Percentiles rank a stretch among this genome's conserved stretches.
phyloP scores from a whole-genome alignment of 257 asterid species.

The Primulina eburnea region DNA sequence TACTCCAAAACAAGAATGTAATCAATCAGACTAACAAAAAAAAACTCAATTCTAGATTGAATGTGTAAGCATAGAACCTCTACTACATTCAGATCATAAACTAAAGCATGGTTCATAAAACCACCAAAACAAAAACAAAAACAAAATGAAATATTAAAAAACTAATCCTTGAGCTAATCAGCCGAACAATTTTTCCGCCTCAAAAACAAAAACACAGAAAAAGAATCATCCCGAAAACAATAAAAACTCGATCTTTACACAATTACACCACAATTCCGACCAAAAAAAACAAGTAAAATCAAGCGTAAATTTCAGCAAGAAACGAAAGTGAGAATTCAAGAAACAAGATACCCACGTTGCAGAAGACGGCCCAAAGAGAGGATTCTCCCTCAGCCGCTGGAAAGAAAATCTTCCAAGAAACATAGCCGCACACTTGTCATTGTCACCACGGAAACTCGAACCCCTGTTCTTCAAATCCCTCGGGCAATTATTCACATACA shows the following conservation, averaged over 20 bases:
- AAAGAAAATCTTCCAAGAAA: constrained; percentile 78
- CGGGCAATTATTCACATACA: constrained; percentile 79
- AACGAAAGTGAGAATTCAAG: not conserved
- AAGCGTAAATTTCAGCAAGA: constrained; percentile 10
- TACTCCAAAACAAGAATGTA: constrained; percentile 9
- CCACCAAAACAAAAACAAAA: not conserved
- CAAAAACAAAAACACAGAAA: not conserved
- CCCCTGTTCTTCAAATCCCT: constrained; percentile 31
- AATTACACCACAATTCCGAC: not conserved
- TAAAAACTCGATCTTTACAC: constrained; percentile 5
- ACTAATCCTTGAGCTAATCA: not conserved
- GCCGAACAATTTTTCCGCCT: not conserved
- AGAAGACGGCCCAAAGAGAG: constrained; percentile 85
- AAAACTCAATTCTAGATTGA: not conserved
- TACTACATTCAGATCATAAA: not conserved
- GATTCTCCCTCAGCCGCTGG: constrained; percentile 80
- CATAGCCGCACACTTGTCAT: constrained; percentile 52
- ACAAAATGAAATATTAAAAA: not conserved
- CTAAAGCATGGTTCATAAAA: not conserved
- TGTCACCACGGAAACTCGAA: constrained; percentile 4
- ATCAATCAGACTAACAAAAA: not conserved
- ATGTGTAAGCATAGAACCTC: constrained; percentile 13
- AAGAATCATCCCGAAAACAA: not conserved
- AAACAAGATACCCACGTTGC: constrained; percentile 51
- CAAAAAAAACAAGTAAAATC: not conserved